Evolutionary conservation across 495 filamentous ascomycete genomes (phyloP).

Genomic region (Penicillium salamii): DNA sequence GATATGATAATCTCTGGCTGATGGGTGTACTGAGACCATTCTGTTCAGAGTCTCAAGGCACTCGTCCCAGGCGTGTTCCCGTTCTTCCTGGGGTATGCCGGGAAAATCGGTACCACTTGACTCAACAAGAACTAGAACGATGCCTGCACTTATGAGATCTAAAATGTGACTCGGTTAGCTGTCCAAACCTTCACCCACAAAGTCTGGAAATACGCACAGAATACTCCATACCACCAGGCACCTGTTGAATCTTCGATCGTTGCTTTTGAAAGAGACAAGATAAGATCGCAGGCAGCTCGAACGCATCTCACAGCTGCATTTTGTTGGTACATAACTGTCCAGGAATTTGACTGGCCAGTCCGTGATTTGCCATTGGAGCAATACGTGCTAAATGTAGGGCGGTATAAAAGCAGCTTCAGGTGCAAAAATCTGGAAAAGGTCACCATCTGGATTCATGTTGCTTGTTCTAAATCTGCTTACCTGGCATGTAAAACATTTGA

Average conservation of each 20-base stretch:
- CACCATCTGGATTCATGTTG: not conserved
- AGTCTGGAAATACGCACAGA: constrained; percentile 6
- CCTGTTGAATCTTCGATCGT: constrained; percentile 3
- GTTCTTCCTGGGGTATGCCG: not conserved
- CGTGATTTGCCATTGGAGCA: too few species aligned
- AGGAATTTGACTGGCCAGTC: too few species aligned
- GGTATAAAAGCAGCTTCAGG: too few species aligned
- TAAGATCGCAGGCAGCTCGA: constrained; percentile 8
- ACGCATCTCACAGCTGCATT: constrained; percentile 13
- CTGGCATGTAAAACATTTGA: constrained; percentile 14
- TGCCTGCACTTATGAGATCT: too few species aligned
- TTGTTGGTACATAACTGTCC: constrained; percentile 2
- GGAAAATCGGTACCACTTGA: too few species aligned
- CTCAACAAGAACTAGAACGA: too few species aligned
- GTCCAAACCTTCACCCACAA: not conserved
- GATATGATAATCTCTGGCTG: constrained; percentile 3
- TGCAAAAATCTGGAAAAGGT: too few species aligned
- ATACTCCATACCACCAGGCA: constrained; percentile 19
- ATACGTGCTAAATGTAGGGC: too few species aligned
- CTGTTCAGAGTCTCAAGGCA: constrained; percentile 7
- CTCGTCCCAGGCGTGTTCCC: constrained; percentile 2
- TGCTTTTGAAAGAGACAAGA: constrained; percentile 4
- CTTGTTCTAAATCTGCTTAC: constrained; percentile 1
- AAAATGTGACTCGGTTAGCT: too few species aligned
- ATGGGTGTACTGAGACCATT: constrained; percentile 5